Conservation (phyloP, 805 yeast species). For the Kazachstania taianensis region DNA sequence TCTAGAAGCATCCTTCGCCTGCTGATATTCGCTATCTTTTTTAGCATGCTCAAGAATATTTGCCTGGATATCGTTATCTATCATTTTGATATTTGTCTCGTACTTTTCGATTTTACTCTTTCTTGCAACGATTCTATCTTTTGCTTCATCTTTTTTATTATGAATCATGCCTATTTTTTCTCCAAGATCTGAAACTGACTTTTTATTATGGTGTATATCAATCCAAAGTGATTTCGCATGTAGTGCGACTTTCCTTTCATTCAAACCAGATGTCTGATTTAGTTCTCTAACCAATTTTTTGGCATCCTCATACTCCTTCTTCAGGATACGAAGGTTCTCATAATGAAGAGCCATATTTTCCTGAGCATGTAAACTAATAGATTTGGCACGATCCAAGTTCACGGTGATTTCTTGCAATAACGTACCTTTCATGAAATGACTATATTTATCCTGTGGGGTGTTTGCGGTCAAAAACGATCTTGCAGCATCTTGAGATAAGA, state of each 20-base stretch:
- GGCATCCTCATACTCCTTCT: slow-evolving; percentile 35
- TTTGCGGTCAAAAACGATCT: slow-evolving; percentile 77
- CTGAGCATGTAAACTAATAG: slow-evolving; percentile 30
- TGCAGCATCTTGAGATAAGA: slow-evolving; percentile 89
- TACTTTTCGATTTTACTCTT: slow-evolving; percentile 23
- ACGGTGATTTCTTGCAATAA: slow-evolving; percentile 54
- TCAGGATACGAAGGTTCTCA: slow-evolving; percentile 32
- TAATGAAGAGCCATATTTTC: slow-evolving; percentile 32
- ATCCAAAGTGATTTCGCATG: slow-evolving; percentile 44
- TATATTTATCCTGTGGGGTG: slow-evolving; percentile 60
- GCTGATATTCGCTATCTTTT: slow-evolving; percentile 14
- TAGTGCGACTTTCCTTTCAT: slow-evolving; percentile 31
- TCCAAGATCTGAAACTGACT: slow-evolving; percentile 12
- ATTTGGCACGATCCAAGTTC: slow-evolving; percentile 37
- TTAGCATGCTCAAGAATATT: slow-evolving; percentile 10
- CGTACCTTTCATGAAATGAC: slow-evolving; percentile 73
- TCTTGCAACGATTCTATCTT: slow-evolving; percentile 13
- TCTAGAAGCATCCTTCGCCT: slow-evolving; percentile 11
- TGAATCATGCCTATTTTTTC: slow-evolving; percentile 11
- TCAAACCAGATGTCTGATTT: slow-evolving; percentile 33
- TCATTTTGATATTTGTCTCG: slow-evolving; percentile 12
- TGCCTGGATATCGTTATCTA: slow-evolving; percentile 12
- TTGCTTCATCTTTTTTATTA: slow-evolving; percentile 12
- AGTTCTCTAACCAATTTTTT: slow-evolving; percentile 32
- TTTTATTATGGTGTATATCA: slow-evolving; percentile 24